Conservation (phyloP, 2,329 filamentous ascomycete genomes). For the Teratosphaeria destructans region DNA sequence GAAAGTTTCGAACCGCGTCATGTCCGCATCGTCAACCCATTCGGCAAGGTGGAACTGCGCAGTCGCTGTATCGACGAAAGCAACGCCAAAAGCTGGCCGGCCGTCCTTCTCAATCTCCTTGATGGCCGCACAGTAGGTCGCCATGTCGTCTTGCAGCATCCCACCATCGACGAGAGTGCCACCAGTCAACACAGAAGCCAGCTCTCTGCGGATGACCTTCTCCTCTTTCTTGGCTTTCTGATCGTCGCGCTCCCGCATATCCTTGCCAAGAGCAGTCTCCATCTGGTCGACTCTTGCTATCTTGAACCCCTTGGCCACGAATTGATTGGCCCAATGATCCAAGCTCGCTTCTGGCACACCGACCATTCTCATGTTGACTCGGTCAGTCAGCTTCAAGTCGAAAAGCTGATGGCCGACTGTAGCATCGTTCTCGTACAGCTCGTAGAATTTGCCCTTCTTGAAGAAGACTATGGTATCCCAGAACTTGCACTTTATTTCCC, state of each 20-base stretch:
- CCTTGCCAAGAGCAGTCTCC: slow-evolving; percentile 89
- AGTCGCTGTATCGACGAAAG: slow-evolving; percentile 91
- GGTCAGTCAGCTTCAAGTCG: slow-evolving; percentile 92
- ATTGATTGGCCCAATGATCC: slow-evolving; percentile 97
- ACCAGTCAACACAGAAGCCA: slow-evolving; percentile 81
- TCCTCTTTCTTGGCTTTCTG: slow-evolving; percentile 56
- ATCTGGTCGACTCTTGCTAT: slow-evolving; percentile 94
- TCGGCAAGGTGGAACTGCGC: slow-evolving; percentile 90
- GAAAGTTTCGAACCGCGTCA: slow-evolving; percentile 96
- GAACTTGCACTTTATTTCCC: slow-evolving; percentile 97
- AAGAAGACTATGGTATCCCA: slow-evolving; percentile 98
- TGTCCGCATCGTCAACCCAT: slow-evolving; percentile 81
- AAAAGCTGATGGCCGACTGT: slow-evolving; percentile 94
- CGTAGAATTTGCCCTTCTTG: slow-evolving; percentile 99
- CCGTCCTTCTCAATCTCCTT: slow-evolving; percentile 61
- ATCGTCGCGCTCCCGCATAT: slow-evolving; percentile 87
- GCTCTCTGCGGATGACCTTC: slow-evolving; percentile 84
- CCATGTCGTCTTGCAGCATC: slow-evolving; percentile 97
- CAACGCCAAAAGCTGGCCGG: slow-evolving; percentile 75
- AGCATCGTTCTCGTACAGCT: slow-evolving; percentile 95
- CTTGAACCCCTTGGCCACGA: slow-evolving; percentile 95
- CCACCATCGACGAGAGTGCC: slow-evolving; percentile 90
- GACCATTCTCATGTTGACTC: slow-evolving; percentile 99
- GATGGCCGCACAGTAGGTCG: slow-evolving; percentile 89
- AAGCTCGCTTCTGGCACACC: slow-evolving; percentile 91